Evolutionary conservation across 1,139 yeast genomes (phyloP).

Genomic region (Trichomonascaceae sp.): DNA sequence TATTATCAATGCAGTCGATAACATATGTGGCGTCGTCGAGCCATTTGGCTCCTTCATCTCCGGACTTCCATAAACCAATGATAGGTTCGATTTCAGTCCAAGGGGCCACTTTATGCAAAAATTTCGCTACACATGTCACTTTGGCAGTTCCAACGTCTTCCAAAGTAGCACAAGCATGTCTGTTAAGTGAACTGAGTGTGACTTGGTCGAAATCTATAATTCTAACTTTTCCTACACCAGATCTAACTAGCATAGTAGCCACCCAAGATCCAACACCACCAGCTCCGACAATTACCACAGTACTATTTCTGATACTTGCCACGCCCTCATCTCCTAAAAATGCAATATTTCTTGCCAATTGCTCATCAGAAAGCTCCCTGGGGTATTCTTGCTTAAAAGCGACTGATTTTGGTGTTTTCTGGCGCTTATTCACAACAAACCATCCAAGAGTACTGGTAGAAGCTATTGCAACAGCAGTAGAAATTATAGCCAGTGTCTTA

Average conservation of each 20-base stretch:
- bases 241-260: constrained; percentile 82
- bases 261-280: constrained; percentile 99
- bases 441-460: constrained; percentile 5
- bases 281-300: constrained; percentile 87
- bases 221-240: constrained; percentile 75
- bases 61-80: constrained; percentile 64
- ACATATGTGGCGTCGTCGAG: constrained; percentile 53
- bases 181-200: constrained; percentile 78
- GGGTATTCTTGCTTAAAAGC: constrained; percentile 30
- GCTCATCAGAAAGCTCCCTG: constrained; percentile 79
- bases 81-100: constrained; percentile 80
- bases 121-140: constrained; percentile 67
- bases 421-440: not conserved
- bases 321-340: constrained; percentile 84
- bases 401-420: not conserved
- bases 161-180: constrained; percentile 89
- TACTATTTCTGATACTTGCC: constrained; percentile 63
- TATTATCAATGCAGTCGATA: constrained; percentile 92
- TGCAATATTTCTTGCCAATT: constrained; percentile 87
- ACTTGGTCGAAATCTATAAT: constrained; percentile 95
- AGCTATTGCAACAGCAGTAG: constrained; percentile 3
- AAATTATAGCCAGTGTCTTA: constrained; percentile 1
- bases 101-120: constrained; percentile 69
- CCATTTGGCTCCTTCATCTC: constrained; percentile 35
- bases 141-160: constrained; percentile 88